These are phyloP conservation scores for Solanum medicagineum DNA, from an alignment of 257 asterid genomes.

Conservation along the genomic window DNA sequence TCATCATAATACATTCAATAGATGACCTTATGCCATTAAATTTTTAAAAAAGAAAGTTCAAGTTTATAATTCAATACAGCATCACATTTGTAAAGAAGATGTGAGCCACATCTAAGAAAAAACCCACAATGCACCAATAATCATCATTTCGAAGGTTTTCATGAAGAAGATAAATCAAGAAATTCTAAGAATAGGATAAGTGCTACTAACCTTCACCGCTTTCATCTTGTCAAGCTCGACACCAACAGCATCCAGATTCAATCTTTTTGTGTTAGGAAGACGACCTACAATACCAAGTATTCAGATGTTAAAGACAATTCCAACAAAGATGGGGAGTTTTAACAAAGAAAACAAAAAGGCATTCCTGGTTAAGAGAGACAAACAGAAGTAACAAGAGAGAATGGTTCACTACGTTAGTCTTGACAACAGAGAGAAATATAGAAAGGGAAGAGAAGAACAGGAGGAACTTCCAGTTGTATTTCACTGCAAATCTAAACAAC, in stretches of 20 bases:
- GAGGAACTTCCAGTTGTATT: neutral
- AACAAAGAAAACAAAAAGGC: neutral
- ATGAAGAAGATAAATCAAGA: neutral
- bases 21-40: neutral
- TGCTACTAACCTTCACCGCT: conserved; percentile 60
- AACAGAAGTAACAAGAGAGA: neutral
- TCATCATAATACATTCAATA: neutral
- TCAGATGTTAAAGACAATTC: neutral
- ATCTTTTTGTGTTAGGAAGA: conserved; percentile 76
- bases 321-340: neutral
- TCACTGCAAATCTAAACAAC: neutral
- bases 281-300: conserved; percentile 42
- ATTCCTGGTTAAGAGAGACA: neutral
- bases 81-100: neutral
- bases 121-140: neutral
- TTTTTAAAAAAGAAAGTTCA: neutral
- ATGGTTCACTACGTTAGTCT: neutral
- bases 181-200: neutral
- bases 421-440: neutral
- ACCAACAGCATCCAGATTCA: conserved; percentile 81
- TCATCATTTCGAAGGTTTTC: neutral
- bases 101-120: neutral
- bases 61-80: neutral
- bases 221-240: conserved; percentile 59
- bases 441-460: neutral